phyloP scores from a whole-genome alignment of 169 alveolate genomes.

The Cryptosporidium meleagridis region DNA sequence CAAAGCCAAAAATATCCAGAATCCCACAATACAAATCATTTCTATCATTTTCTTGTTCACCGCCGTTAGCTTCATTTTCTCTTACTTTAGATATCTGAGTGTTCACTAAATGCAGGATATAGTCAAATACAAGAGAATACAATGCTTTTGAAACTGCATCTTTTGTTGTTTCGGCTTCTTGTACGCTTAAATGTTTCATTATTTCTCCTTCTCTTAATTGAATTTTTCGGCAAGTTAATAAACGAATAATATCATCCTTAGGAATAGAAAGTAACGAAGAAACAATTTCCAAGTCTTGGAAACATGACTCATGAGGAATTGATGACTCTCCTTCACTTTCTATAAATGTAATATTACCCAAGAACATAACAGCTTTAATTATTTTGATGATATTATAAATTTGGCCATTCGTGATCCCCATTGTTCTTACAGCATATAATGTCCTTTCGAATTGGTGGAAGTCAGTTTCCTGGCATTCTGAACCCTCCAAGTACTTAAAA shows the following conservation, averaged over 20 bases:
- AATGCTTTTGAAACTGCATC: constrained; percentile 97
- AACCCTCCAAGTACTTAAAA: constrained; percentile 64
- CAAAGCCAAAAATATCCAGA: constrained; percentile 98
- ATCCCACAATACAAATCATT: constrained; percentile 86
- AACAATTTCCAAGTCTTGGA: constrained; percentile 75
- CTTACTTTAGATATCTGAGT: neutral
- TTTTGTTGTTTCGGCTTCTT: constrained; percentile 87
- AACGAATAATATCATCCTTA: constrained; percentile 75
- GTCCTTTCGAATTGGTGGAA: constrained; percentile 77
- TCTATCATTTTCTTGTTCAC: neutral
- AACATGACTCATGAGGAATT: neutral
- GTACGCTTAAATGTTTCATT: constrained; percentile 84
- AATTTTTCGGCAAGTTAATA: constrained; percentile 79
- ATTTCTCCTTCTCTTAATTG: constrained; percentile 75
- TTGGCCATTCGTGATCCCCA: constrained; percentile 84
- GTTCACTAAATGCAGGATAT: constrained; percentile 85
- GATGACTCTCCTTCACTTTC: constrained; percentile 78
- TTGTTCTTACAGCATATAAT: constrained; percentile 78
- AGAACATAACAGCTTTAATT: constrained; percentile 85
- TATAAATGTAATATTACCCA: constrained; percentile 89
- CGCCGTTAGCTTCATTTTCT: neutral
- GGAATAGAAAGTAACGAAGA: constrained; percentile 80
- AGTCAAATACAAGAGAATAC: constrained; percentile 94
- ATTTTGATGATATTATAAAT: constrained; percentile 79
- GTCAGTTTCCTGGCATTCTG: constrained; percentile 75